Conservation (phyloP, 805 yeast genomes). For the Suhomyces faveliae region DNA sequence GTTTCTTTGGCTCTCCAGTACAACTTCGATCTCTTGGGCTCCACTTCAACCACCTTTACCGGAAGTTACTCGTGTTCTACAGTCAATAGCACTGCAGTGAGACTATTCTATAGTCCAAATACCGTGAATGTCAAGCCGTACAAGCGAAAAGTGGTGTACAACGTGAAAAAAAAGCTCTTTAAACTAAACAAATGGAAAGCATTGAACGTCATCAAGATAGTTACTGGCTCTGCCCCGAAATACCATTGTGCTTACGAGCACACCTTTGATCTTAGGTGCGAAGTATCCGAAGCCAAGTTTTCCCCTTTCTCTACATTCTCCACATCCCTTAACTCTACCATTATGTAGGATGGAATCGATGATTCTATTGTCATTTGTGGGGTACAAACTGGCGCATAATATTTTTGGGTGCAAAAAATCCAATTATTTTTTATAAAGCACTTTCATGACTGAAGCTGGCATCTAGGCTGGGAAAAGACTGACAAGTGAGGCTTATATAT, state of each 20-base stretch:
- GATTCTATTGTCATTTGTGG: no score
- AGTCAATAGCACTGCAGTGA: conserved; percentile 12
- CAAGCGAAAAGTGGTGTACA: conserved; percentile 10
- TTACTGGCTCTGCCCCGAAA: conserved; percentile 13
- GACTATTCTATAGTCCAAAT: conserved; percentile 18
- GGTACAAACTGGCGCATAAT: no score
- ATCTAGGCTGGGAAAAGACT: no score
- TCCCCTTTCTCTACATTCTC: background rate
- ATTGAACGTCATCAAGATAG: conserved; percentile 2
- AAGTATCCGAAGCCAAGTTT: background rate
- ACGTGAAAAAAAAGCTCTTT: conserved; percentile 1
- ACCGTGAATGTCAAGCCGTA: conserved; percentile 10
- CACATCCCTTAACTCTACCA: no score
- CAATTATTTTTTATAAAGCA: no score
- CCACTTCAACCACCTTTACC: conserved; percentile 6
- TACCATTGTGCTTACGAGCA: conserved; percentile 19
- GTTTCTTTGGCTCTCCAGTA: conserved; percentile 4
- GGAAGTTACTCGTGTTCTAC: conserved; percentile 19
- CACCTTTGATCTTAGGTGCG: conserved; percentile 16
- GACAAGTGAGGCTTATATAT: no score
- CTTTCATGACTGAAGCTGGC: no score
- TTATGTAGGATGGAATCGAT: no score
- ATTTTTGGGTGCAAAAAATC: no score
- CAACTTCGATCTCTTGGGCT: conserved; percentile 7
- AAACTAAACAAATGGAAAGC: background rate